phyloP scores from a whole-genome alignment of 805 yeast genomes.

The Candida golubevii region DNA sequence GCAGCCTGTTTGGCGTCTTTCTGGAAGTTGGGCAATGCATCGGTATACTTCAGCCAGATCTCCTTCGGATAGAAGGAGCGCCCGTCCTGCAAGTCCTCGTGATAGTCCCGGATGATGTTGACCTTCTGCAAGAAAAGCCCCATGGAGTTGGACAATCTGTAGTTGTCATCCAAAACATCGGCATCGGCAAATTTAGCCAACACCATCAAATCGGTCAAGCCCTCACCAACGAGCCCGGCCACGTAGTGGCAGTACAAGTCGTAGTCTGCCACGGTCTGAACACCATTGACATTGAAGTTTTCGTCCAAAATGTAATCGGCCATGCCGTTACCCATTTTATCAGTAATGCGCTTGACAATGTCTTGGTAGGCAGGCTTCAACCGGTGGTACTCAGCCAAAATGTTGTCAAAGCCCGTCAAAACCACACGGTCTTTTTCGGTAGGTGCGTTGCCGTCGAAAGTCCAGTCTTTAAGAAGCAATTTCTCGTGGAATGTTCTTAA shows the following conservation, averaged over 20 bases:
- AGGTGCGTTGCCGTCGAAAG: slow-evolving; percentile 68
- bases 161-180: slow-evolving; percentile 44
- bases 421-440: slow-evolving; percentile 80
- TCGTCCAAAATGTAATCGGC: slow-evolving; percentile 84
- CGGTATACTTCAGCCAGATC: slow-evolving; percentile 82
- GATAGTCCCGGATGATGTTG: slow-evolving; percentile 91
- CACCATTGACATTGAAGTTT: slow-evolving; percentile 73
- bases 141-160: slow-evolving; percentile 73
- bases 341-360: slow-evolving; percentile 71
- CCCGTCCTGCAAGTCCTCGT: slow-evolving; percentile 87
- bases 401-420: slow-evolving; percentile 68
- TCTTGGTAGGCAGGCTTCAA: slow-evolving; percentile 74
- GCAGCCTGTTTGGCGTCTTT: slow-evolving; percentile 40
- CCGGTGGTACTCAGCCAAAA: slow-evolving; percentile 67
- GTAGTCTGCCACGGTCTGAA: slow-evolving; percentile 73
- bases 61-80: slow-evolving; percentile 96
- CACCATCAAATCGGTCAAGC: slow-evolving; percentile 77
- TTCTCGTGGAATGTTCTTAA: slow-evolving; percentile 65
- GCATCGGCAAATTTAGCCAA: slow-evolving; percentile 66
- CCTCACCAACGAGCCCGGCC: slow-evolving; percentile 97
- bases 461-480: slow-evolving; percentile 68
- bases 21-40: slow-evolving; percentile 54
- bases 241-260: slow-evolving; percentile 94
- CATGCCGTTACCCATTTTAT: slow-evolving; percentile 96
- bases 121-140: slow-evolving; percentile 94